phyloP scores from a whole-genome alignment of 768 basidiomycete genomes.

The Leccinum subgranulosum region DNA sequence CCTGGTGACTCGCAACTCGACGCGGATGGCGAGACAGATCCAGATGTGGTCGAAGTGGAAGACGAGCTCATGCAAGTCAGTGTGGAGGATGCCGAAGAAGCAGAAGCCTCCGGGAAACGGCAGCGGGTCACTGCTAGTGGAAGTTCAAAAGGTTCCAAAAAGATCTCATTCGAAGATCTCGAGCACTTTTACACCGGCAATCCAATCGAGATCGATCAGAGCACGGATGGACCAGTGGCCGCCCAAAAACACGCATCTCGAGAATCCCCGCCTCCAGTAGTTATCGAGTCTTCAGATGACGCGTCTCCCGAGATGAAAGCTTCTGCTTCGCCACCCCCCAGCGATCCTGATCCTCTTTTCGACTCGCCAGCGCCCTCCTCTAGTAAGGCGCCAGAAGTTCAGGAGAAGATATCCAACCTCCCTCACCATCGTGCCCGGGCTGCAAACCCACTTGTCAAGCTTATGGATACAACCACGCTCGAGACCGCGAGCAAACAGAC shows the following conservation, averaged over 20 bases:
- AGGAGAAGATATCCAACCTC: constrained; percentile 2
- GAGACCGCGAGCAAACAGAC: constrained; percentile 29
- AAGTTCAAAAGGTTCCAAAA: constrained; percentile 2
- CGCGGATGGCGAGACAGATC: constrained; percentile 32
- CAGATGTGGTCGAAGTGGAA: constrained; percentile 38
- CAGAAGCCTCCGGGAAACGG: constrained; percentile 1
- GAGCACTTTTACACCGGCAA: constrained; percentile 28
- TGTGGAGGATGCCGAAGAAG: constrained; percentile 19
- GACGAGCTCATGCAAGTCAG: constrained; percentile 29
- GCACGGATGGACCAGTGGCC: constrained; percentile 12
- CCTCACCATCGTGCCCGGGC: constrained; percentile 46
- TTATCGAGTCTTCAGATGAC: not conserved
- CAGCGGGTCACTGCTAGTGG: not conserved
- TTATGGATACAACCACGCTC: constrained; percentile 38
- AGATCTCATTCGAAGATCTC: constrained; percentile 27
- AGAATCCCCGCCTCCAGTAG: not conserved
- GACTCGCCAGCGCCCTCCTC: constrained; percentile 20
- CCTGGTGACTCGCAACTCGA: constrained; percentile 30
- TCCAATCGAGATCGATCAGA: constrained; percentile 32
- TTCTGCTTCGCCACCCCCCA: constrained; percentile 11
- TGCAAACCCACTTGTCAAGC: constrained; percentile 53
- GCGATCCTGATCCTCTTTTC: constrained; percentile 28
- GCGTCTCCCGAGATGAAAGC: not conserved
- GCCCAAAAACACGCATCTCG: constrained; percentile 1
- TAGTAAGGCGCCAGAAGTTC: constrained; percentile 7